These are phyloP conservation scores for Alternaria brassicae DNA, from an alignment of 2,329 filamentous ascomycete species.

Conservation along the genomic window DNA sequence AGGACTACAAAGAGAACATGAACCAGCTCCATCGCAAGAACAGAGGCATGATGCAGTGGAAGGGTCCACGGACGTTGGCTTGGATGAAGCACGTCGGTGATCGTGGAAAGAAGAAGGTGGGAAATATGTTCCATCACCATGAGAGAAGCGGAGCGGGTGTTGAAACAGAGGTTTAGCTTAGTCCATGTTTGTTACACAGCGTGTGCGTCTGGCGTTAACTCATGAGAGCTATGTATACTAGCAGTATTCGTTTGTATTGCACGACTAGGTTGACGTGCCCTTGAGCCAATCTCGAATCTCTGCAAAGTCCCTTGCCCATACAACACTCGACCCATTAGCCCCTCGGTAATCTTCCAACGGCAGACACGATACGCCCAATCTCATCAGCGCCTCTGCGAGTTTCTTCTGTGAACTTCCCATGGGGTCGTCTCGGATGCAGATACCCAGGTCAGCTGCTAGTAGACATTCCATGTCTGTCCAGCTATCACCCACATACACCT, in stretches of 20 bases:
- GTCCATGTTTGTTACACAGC: constrained; percentile 1
- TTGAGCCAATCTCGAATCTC: constrained; percentile 19
- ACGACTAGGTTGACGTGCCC: not conserved
- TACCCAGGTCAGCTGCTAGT: constrained; percentile 54
- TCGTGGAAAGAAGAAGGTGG: constrained; percentile 56
- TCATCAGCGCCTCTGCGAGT: constrained; percentile 44
- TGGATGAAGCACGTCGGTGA: constrained; percentile 67
- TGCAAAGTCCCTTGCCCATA: constrained; percentile 34
- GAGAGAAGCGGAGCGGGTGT: constrained; percentile 62
- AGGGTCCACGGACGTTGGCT: constrained; percentile 62
- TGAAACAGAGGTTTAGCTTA: constrained; percentile 73
- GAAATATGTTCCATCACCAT: constrained; percentile 62
- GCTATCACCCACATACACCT: constrained; percentile 58
- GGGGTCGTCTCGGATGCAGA: constrained; percentile 54
- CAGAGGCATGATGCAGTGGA: constrained; percentile 77
- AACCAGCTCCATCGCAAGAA: constrained; percentile 59
- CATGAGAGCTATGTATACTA: not conserved
- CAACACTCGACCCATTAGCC: constrained; percentile 24
- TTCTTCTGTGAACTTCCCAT: constrained; percentile 45
- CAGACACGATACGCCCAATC: constrained; percentile 37
- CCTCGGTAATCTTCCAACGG: constrained; percentile 25
- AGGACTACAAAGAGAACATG: constrained; percentile 57
- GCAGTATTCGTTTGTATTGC: not conserved
- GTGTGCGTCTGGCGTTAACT: constrained; percentile 11
- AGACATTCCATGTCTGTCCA: constrained; percentile 57